These are phyloP conservation scores for Terfezia boudieri DNA, from an alignment of 495 filamentous ascomycete genomes.

Conservation along the genomic window DNA sequence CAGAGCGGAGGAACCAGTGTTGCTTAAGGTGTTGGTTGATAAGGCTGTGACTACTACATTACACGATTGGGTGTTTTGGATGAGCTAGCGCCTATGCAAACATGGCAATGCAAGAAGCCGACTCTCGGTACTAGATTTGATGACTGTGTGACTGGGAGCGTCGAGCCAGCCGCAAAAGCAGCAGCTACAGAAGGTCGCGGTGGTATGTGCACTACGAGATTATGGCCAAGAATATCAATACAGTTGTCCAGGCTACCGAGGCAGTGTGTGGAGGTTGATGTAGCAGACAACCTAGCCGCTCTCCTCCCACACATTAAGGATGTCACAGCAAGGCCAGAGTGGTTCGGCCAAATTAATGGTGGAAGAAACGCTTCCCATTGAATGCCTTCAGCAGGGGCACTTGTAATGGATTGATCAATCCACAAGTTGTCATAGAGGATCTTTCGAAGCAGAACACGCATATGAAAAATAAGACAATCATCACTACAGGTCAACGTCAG, in stretches of 20 bases:
- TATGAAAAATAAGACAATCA: constrained; percentile 59
- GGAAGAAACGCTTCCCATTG: constrained; percentile 72
- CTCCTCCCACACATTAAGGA: constrained; percentile 47
- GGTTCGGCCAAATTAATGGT: constrained; percentile 73
- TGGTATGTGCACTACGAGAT: constrained; percentile 62
- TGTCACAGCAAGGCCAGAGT: constrained; percentile 46
- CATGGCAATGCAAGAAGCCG: constrained; percentile 56
- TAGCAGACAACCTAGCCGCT: constrained; percentile 42
- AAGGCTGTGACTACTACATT: constrained; percentile 60
- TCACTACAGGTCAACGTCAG: constrained; percentile 84
- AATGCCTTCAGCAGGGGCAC: constrained; percentile 48
- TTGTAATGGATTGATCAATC: constrained; percentile 55
- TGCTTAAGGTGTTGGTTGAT: constrained; percentile 44
- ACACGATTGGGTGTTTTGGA: constrained; percentile 56
- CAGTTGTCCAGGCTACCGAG: constrained; percentile 62
- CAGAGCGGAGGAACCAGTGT: constrained; percentile 38
- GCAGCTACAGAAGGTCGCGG: constrained; percentile 48
- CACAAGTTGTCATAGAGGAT: constrained; percentile 64
- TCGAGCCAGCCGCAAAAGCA: constrained; percentile 42
- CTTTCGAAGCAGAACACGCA: constrained; percentile 49
- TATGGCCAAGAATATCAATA: constrained; percentile 74
- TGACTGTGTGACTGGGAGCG: constrained; percentile 46
- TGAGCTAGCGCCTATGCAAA: constrained; percentile 59
- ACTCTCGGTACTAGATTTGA: constrained; percentile 58
- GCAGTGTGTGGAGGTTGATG: constrained; percentile 58